Evolutionary conservation across 495 filamentous ascomycete genomes (phyloP), one percentile per base, ranked within the genome.

Genomic region (Hypoxylon trugodes): DNA sequence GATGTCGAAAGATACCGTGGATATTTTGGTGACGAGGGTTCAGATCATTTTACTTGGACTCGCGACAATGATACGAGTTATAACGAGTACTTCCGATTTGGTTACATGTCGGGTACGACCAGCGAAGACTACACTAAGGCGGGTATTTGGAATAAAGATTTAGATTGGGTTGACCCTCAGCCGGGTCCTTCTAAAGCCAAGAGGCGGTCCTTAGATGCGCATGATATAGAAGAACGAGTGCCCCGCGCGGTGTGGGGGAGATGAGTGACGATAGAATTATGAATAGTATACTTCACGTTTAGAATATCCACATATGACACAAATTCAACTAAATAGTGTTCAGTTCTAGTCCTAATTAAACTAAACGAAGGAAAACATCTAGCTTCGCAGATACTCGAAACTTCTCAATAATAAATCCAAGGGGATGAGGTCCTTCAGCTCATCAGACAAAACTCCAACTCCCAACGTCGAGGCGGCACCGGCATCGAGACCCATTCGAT

Each of bases 1-100:
- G 95, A 98, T 60, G 95, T 98, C 0, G 95, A 98, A 73, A 79
- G 93, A 55, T 94, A 86, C 74, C 76, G 87, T 7, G 83, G 82
- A 5, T 92, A 77, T 65, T 81, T 72, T 38, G 63, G 70, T 10
- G 76, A 80, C 61, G 84, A 86, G 50, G 72, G 59, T 25, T 52
- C 72, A 1, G 80, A 76, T 40, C 75, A 73, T 16, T 82, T 76
- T 48, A 68, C 73, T 63, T 91, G 79, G 76, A 74, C 67, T 8
- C 74, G 73, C 56, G 76, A 76, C 40, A 81, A 66, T 10, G 73
- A 28, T 26, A 70, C 66, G 22, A 71, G 69, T 25, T 76, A 64
- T 69, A 86, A 73, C 68, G 85, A 93, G 68, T 97, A 95, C 71
- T 96, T 96, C 75, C 80, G 93, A 5, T 96, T 97, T 77, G 90